Base-by-base conservation (phyloP, 257 asterid species). In the Primulina huaijiensis region DNA sequence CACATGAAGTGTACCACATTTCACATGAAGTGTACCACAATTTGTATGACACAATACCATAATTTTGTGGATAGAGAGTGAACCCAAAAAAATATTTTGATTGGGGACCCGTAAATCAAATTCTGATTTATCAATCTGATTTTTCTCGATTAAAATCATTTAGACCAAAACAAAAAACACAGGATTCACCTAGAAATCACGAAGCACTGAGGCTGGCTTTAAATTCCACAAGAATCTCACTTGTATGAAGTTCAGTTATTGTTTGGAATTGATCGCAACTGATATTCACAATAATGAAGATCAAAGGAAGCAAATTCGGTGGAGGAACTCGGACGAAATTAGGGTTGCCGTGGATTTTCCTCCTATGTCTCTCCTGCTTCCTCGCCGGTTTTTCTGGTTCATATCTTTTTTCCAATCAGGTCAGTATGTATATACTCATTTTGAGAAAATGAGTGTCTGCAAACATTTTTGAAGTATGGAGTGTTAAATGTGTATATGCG, bases 321-420 rank as follows among this genome's bases (percentile, higher is more conserved):
- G 80, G 75, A 46, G 83, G 79, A 70, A 79, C 74, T 50, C 75
- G 86, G 86, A 78, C 60, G 71, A 78, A 77, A 67, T 62, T 86
- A 62, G 91, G 88, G 67, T 68, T 85, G 64, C 96, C 96, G 5
- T 79, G 76, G 17, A 80, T 90, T 68, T 92, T 90, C 74, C 79
- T 84, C 46, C 63, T 92, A 20, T 92, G 98, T 80, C 79, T 92
- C 34, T 88, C 82, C 83, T 92, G 87, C 80, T 88, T 92, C 60
- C 85, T 92, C 50, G 91, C 91, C 64, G 97, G 98, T 31, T 90
- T 90, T 65, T 84, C 87, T 62, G 96, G 96, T 72, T 86, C 90
- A 4, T 77, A 92, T 20, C 95, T 92, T 27, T 79, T 92, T 65
- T 82, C 83, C 67, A 92, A 84, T 62, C 92, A 82, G 96, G 98